phyloP scores from a whole-genome alignment of 176 grass and related monocot genomes.

The Avena eriantha region DNA sequence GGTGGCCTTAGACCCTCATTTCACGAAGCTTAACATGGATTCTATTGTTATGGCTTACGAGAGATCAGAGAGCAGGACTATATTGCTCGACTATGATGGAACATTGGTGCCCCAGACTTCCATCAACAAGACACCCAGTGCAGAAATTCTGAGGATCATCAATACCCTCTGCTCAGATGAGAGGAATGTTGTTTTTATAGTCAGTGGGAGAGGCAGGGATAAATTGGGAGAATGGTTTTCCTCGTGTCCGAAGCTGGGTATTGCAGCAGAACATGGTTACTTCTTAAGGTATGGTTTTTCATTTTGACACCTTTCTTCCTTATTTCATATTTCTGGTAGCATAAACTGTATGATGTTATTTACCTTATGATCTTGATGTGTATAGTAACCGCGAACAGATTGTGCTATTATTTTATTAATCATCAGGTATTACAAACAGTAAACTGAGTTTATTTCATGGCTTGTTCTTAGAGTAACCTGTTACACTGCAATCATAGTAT shows the following conservation, averaged over 20 bases:
- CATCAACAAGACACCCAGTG: constrained; percentile 70
- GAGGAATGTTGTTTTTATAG: constrained; percentile 76
- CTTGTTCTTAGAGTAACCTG: constrained; percentile 4
- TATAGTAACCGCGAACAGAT: not conserved
- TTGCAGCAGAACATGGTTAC: constrained; percentile 90
- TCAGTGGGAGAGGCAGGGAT: constrained; percentile 75
- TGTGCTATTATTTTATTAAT: not conserved
- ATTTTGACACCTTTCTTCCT: not conserved
- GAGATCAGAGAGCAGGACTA: constrained; percentile 65
- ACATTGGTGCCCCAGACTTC: constrained; percentile 76
- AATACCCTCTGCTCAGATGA: constrained; percentile 79
- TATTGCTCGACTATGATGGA: constrained; percentile 96
- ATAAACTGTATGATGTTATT: not conserved
- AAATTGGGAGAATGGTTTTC: constrained; percentile 72
- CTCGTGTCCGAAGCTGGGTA: constrained; percentile 73
- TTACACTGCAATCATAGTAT: constrained; percentile 1
- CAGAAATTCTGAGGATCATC: constrained; percentile 68
- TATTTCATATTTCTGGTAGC: constrained; percentile 17
- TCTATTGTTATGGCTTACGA: constrained; percentile 75
- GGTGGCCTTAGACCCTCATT: constrained; percentile 87
- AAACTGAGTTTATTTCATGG: constrained; percentile 19
- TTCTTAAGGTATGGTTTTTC: constrained; percentile 67
- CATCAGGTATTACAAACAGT: constrained; percentile 17
- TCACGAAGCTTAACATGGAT: constrained; percentile 92
- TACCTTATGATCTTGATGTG: constrained; percentile 26